phyloP scores from a whole-genome alignment of 257 asterid species.

The Gentiana straminea region DNA sequence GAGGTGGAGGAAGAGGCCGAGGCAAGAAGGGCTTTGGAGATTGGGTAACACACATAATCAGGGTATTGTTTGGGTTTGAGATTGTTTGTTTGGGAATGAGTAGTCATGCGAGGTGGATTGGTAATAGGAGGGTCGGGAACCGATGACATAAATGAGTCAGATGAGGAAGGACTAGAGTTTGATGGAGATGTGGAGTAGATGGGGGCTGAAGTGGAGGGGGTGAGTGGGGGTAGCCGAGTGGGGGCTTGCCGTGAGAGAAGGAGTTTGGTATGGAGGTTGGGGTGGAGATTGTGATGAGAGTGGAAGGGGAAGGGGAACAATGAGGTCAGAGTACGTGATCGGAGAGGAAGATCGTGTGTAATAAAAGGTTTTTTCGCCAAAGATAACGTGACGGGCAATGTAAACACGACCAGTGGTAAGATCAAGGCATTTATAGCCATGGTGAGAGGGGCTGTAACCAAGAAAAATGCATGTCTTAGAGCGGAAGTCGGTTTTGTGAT shows the following conservation, averaged over 20 bases:
- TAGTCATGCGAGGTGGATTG: no score
- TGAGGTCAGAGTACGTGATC: no score
- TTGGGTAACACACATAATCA: no score
- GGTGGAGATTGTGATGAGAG: no score
- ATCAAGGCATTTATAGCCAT: neutral
- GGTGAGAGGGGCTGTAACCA: neutral
- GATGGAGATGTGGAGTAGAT: neutral
- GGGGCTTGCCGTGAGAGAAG: no score
- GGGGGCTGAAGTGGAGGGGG: neutral
- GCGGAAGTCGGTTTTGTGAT: neutral
- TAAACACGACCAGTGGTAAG: no score
- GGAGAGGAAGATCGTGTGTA: neutral
- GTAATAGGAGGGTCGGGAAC: no score
- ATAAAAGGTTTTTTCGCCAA: neutral
- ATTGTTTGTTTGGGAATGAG: neutral
- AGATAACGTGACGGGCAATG: neutral
- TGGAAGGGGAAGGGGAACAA: neutral
- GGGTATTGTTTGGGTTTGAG: neutral
- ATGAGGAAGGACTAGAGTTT: neutral
- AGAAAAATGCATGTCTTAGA: neutral
- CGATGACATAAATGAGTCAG: no score
- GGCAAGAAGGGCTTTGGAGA: neutral
- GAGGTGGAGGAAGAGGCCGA: neutral
- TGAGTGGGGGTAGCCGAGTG: neutral
- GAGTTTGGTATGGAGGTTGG: no score